These are phyloP conservation scores for Solanum pennellii DNA, from an alignment of 257 asterid species.

Conservation along the genomic window DNA sequence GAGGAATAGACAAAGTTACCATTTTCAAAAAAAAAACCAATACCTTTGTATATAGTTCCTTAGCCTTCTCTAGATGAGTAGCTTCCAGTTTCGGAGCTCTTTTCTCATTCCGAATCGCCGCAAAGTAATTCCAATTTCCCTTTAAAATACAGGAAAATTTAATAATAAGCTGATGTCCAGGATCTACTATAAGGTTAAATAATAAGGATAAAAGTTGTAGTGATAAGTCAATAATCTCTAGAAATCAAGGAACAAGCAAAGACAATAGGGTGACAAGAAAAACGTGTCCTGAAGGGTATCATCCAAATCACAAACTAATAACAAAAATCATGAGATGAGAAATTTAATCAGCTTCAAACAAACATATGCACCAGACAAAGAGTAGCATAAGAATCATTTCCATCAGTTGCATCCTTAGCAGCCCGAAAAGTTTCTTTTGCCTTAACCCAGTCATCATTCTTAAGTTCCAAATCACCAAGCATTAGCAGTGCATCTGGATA, in stretches of 20 bases:
- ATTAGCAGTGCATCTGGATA: slow-evolving; percentile 82
- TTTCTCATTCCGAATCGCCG: slow-evolving; percentile 64
- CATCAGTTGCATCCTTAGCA: slow-evolving; percentile 68
- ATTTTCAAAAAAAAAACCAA: too few species aligned
- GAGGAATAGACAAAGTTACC: too few species aligned
- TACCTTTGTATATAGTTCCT: slow-evolving; percentile 74
- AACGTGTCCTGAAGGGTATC: background rate
- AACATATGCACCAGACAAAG: slow-evolving; percentile 71
- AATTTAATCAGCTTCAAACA: background rate
- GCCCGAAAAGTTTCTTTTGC: slow-evolving; percentile 91
- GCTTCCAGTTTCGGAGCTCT: slow-evolving; percentile 91
- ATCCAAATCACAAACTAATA: background rate
- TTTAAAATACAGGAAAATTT: slow-evolving; percentile 16
- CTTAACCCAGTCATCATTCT: slow-evolving; percentile 99
- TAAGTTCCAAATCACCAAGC: slow-evolving; percentile 98
- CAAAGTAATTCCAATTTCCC: slow-evolving; percentile 98
- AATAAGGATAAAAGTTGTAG: background rate
- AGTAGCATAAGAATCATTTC: slow-evolving; percentile 88
- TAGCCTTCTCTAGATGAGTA: slow-evolving; percentile 95
- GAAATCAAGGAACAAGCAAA: background rate
- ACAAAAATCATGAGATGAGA: background rate
- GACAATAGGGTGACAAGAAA: background rate
- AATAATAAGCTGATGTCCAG: slow-evolving; percentile 9
- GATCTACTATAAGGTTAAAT: background rate
- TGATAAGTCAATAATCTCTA: background rate